Conservation (phyloP, 106 monocot genomes). For the Gastrodia elata region DNA sequence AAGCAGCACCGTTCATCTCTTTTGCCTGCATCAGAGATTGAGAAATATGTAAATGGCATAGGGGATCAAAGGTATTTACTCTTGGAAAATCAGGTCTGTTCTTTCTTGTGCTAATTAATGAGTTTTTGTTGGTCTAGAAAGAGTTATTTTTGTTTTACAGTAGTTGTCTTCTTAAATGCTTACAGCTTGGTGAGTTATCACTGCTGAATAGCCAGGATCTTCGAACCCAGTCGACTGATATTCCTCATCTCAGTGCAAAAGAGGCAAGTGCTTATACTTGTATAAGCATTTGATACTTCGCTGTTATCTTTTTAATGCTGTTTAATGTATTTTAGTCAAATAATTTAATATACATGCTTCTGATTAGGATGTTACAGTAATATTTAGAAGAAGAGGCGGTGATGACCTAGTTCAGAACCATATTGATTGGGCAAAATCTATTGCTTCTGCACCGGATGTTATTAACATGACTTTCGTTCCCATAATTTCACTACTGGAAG, state of each 20-base stretch:
- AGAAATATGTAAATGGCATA: slow-evolving; percentile 73
- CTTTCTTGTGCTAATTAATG: not conserved
- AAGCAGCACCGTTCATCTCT: slow-evolving; percentile 78
- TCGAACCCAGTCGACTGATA: slow-evolving; percentile 16
- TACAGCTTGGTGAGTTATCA: slow-evolving; percentile 25
- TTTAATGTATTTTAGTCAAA: not conserved
- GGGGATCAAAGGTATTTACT: slow-evolving; percentile 65
- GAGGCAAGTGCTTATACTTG: slow-evolving; percentile 35
- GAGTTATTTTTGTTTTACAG: not conserved
- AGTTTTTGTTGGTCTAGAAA: not conserved
- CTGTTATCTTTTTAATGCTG: not conserved
- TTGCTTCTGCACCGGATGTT: slow-evolving; percentile 74
- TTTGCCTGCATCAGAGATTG: slow-evolving; percentile 60
- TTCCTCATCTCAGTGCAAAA: slow-evolving; percentile 36
- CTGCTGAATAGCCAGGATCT: slow-evolving; percentile 13
- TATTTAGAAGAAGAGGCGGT: slow-evolving; percentile 89
- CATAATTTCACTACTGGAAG: slow-evolving; percentile 66
- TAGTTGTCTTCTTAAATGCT: slow-evolving; percentile 3
- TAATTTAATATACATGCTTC: slow-evolving; percentile 9
- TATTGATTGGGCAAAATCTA: slow-evolving; percentile 62
- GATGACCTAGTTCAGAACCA: slow-evolving; percentile 91
- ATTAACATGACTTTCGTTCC: slow-evolving; percentile 90
- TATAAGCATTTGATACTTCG: not conserved
- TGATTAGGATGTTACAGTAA: slow-evolving; percentile 81
- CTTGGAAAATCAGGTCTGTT: slow-evolving; percentile 18